phyloP scores from a whole-genome alignment of 1,284 basidiomycete species.

The Apiotrichum laibachii region DNA sequence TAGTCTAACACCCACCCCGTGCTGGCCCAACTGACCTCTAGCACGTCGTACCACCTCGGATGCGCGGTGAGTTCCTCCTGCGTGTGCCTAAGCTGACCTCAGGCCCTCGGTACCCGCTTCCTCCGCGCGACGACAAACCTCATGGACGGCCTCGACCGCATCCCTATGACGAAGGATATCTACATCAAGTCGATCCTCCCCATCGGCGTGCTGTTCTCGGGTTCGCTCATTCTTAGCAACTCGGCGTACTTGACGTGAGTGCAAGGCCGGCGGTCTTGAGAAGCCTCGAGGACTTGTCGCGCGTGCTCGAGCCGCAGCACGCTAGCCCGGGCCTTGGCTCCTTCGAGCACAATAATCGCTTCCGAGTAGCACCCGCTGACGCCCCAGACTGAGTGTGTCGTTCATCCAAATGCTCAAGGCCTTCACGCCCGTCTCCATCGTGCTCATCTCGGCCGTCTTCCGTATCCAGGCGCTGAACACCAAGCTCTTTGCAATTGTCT shows the following conservation, averaged over 20 bases:
- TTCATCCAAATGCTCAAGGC: slow-evolving; percentile 99
- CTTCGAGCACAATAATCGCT: too few species aligned
- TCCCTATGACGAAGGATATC: slow-evolving; percentile 75
- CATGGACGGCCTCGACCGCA: slow-evolving; percentile 78
- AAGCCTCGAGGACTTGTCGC: too few species aligned
- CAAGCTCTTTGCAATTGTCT: slow-evolving; percentile 73
- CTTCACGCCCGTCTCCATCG: slow-evolving; percentile 88
- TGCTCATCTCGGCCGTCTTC: slow-evolving; percentile 86
- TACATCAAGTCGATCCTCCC: slow-evolving; percentile 86
- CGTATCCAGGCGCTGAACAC: slow-evolving; percentile 79
- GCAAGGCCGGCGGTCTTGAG: background rate
- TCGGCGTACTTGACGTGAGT: slow-evolving; percentile 73
- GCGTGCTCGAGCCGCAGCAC: too few species aligned
- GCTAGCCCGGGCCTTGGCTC: too few species aligned
- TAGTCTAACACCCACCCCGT: slow-evolving; percentile 53
- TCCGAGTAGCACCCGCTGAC: slow-evolving; percentile 4
- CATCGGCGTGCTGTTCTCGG: slow-evolving; percentile 88
- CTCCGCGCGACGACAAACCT: slow-evolving; percentile 80
- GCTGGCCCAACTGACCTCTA: slow-evolving; percentile 71
- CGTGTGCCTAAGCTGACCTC: slow-evolving; percentile 9
- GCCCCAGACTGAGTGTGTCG: slow-evolving; percentile 72
- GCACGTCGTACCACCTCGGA: slow-evolving; percentile 55
- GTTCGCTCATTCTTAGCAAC: slow-evolving; percentile 87
- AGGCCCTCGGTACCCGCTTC: slow-evolving; percentile 85
- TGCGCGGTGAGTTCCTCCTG: slow-evolving; percentile 38